Evolutionary conservation across 1,284 basidiomycete species (phyloP).

Genomic region (Naganishia sp.): DNA sequence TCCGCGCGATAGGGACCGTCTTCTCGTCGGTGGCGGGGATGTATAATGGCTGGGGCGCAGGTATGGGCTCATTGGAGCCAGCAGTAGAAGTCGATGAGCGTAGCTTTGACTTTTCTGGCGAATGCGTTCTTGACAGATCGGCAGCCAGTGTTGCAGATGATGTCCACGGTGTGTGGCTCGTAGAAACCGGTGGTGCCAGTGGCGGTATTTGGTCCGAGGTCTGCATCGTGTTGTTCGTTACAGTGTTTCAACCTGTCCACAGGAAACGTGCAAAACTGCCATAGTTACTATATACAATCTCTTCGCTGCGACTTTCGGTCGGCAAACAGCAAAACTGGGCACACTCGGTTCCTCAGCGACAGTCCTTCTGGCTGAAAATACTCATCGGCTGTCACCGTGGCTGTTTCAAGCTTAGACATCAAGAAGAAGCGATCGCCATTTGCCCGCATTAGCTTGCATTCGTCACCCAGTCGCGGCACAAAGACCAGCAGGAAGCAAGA

Average conservation of each 20-base stretch:
- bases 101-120: constrained; percentile 15
- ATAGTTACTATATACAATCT: neutral
- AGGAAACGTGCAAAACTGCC: too few relatives aligned
- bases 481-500: neutral
- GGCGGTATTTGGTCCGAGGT: neutral
- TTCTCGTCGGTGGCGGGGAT: constrained; percentile 14
- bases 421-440: constrained; percentile 6
- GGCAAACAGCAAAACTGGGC: neutral
- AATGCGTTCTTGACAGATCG: constrained; percentile 3
- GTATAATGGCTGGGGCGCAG: neutral
- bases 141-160: constrained; percentile 19
- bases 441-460: neutral
- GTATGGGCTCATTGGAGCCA: neutral
- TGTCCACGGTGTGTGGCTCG: constrained; percentile 16
- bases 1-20: constrained; percentile 1
- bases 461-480: neutral
- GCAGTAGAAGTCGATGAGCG: neutral
- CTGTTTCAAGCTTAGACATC: constrained; percentile 7
- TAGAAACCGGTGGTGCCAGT: constrained; percentile 11
- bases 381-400: constrained; percentile 17
- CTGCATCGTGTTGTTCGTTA: too few relatives aligned
- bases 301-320: neutral
- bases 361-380: constrained; percentile 14
- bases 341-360: too few relatives aligned
- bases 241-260: too few relatives aligned